These are phyloP conservation scores for Phytophthora litchii DNA, from an alignment of 352 stramenopile genomes.

Conservation along the genomic window DNA sequence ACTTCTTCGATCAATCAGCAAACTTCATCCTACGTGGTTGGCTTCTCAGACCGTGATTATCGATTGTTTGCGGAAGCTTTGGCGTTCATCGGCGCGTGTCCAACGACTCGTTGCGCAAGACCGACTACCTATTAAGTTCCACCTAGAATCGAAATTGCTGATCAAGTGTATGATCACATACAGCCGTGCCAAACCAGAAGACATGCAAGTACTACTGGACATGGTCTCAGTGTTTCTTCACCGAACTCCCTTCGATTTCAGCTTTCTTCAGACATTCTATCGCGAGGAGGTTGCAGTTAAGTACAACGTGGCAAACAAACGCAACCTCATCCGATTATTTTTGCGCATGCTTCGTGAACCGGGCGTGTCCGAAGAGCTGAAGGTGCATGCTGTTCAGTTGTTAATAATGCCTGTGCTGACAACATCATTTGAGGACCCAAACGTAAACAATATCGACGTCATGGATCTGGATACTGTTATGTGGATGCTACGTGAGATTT, in stretches of 20 bases:
- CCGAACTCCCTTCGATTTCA: constrained; percentile 93
- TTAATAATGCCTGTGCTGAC: constrained; percentile 94
- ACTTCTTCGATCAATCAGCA: constrained; percentile 91
- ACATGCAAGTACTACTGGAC: constrained; percentile 96
- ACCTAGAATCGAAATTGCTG: constrained; percentile 95
- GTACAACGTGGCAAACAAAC: constrained; percentile 76
- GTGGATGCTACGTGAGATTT: constrained; percentile 89
- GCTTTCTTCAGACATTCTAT: constrained; percentile 93
- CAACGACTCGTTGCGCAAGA: constrained; percentile 78
- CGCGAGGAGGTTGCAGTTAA: constrained; percentile 78
- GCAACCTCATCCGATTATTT: constrained; percentile 90
- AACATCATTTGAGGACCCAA: constrained; percentile 83
- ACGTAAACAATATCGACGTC: constrained; percentile 80
- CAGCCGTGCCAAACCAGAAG: constrained; percentile 90
- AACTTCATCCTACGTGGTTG: constrained; percentile 91
- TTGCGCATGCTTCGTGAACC: constrained; percentile 84
- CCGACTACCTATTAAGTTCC: constrained; percentile 89
- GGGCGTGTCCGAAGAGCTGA: constrained; percentile 83
- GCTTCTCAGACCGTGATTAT: constrained; percentile 88
- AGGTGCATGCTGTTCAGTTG: constrained; percentile 93
- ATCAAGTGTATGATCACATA: constrained; percentile 96
- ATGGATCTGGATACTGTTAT: constrained; percentile 87
- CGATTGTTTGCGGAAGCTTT: constrained; percentile 94
- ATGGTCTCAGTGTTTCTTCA: constrained; percentile 95
- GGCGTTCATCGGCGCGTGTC: constrained; percentile 87